Percentiles rank a stretch among this genome's conserved stretches.
These are phyloP conservation scores for Fusarium sulawesiense DNA, from an alignment of 2,329 filamentous ascomycete genomes.

Conservation along the genomic window DNA sequence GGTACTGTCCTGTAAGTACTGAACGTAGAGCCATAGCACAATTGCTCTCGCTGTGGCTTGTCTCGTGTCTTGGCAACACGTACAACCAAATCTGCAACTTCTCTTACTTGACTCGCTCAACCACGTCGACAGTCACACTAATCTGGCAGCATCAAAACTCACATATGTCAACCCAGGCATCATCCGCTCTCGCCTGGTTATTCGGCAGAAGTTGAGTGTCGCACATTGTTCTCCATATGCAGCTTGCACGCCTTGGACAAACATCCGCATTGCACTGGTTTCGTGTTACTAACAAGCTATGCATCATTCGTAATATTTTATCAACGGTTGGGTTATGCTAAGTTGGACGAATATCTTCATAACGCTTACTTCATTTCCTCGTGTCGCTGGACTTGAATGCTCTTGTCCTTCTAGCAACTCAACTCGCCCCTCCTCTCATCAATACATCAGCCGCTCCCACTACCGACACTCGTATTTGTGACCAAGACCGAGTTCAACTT, in stretches of 20 bases:
- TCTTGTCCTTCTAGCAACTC: conserved; percentile 12
- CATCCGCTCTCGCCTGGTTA: neutral
- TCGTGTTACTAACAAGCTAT: conserved; percentile 23
- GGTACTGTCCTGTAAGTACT: neutral
- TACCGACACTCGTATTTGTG: conserved; percentile 8
- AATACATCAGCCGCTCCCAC: neutral
- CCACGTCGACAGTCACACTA: neutral
- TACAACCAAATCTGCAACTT: neutral
- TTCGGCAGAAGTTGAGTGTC: neutral
- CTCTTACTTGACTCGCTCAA: neutral
- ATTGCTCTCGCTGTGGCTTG: neutral
- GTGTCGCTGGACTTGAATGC: conserved; percentile 6
- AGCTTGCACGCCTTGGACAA: conserved; percentile 2
- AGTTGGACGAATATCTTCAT: conserved; percentile 25
- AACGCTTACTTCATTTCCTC: conserved; percentile 1
- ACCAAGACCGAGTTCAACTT: neutral
- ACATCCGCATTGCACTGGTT: conserved; percentile 8
- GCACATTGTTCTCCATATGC: neutral
- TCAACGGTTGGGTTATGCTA: conserved; percentile 14
- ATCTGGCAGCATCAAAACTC: neutral
- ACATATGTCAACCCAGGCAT: neutral
- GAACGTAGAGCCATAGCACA: neutral
- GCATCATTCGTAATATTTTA: conserved; percentile 1
- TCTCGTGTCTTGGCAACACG: neutral
- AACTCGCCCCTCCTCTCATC: conserved; percentile 1